Percentiles rank a stretch among this genome's conserved stretches.
Conservation (phyloP, 225 moss, liverwort and hornwort species). For the Climacium dendroides region DNA sequence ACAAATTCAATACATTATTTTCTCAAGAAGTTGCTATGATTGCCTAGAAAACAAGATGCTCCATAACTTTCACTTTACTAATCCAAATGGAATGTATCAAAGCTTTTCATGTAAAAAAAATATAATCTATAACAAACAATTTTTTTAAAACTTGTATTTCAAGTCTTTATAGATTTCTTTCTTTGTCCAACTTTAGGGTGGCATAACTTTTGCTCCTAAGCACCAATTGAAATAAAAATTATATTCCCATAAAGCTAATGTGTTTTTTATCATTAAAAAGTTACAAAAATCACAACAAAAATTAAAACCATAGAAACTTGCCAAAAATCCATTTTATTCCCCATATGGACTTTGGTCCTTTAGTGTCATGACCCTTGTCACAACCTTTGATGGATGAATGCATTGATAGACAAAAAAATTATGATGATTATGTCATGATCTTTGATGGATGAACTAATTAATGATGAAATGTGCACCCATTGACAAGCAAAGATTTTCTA, state of each 20-base stretch:
- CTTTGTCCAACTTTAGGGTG: fast-evolving
- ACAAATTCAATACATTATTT: background rate
- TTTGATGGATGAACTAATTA: no score
- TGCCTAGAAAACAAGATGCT: background rate
- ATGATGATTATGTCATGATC: no score
- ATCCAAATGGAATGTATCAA: background rate
- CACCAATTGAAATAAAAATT: background rate
- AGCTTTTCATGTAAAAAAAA: background rate
- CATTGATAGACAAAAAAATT: no score
- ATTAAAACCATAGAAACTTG: fast-evolving
- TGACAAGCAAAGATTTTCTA: no score
- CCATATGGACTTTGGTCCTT: fast-evolving
- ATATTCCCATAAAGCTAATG: background rate
- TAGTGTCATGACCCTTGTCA: no score
- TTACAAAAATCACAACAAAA: background rate
- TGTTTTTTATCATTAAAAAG: fast-evolving
- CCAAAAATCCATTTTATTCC: fast-evolving
- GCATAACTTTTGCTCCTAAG: fast-evolving
- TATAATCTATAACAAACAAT: background rate
- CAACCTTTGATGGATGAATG: no score
- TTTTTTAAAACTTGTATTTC: background rate
- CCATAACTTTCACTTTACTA: background rate
- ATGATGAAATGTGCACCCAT: no score
- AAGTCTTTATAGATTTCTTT: background rate
- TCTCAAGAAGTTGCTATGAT: background rate